phyloP scores from a whole-genome alignment of 306 rosid genomes.

The Sechiopsis laciniata region DNA sequence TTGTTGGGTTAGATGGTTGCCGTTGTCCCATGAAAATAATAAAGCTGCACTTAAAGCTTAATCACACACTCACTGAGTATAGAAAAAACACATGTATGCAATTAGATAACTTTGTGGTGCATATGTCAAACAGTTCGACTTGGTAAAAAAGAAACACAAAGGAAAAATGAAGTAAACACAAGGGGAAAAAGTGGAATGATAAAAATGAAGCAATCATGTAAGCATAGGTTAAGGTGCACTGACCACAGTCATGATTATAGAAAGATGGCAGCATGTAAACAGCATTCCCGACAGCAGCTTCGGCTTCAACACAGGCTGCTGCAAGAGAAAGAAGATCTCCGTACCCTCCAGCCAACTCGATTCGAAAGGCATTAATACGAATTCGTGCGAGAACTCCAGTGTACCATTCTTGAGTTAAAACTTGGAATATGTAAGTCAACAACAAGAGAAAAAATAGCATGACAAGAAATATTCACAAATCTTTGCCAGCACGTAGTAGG shows the following conservation, averaged over 20 bases:
- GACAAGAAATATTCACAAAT: conserved; percentile 1
- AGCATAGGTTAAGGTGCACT: conserved; percentile 26
- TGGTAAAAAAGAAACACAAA: not conserved
- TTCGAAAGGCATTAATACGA: conserved; percentile 78
- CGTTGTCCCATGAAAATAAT: no score
- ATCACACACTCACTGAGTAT: no score
- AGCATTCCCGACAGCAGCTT: conserved; percentile 78
- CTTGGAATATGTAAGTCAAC: conserved; percentile 50
- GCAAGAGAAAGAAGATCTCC: conserved; percentile 72
- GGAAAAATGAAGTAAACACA: not conserved
- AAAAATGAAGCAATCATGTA: conserved; percentile 6
- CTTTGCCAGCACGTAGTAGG: conserved; percentile 40
- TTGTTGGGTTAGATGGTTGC: no score
- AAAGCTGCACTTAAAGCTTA: no score
- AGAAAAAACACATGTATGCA: not conserved
- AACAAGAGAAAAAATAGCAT: not conserved
- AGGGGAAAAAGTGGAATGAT: not conserved
- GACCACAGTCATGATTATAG: conserved; percentile 92
- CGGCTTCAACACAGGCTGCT: conserved; percentile 69
- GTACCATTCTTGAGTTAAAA: conserved; percentile 82
- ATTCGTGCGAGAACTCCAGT: conserved; percentile 59
- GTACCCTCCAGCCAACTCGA: conserved; percentile 61
- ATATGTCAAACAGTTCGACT: not conserved
- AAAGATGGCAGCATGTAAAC: conserved; percentile 84
- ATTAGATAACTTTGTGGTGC: not conserved